phyloP scores from a whole-genome alignment of 192 early-diverging fungal genomes.

The Oehlia diaphana region DNA sequence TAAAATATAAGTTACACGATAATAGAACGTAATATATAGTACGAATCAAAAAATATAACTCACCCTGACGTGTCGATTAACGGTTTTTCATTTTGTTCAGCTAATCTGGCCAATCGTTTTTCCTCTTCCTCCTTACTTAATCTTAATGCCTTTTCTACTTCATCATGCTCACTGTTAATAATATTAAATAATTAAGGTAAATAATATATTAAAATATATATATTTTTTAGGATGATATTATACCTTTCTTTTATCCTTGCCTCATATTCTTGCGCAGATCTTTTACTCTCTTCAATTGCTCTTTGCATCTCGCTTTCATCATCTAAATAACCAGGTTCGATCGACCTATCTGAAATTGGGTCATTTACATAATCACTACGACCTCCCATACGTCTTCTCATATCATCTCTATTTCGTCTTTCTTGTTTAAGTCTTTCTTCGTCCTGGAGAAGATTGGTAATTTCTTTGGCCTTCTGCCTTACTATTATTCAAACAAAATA shows the following conservation, averaged over 20 bases:
- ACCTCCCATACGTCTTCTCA: conserved; percentile 63
- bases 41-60: conserved; percentile 27
- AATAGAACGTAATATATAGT: neutral
- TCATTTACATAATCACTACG: conserved; percentile 33
- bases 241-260: conserved; percentile 34
- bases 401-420: conserved; percentile 64
- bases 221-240: neutral
- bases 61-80: conserved; percentile 38
- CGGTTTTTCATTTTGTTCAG: conserved; percentile 39
- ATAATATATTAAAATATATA: neutral
- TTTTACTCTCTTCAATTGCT: conserved; percentile 84
- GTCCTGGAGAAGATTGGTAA: conserved; percentile 79
- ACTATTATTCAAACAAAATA: conserved; percentile 55
- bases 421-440: conserved; percentile 75
- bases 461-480: conserved; percentile 89
- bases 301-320: conserved; percentile 80
- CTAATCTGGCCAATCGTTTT: conserved; percentile 31
- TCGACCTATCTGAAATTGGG: conserved; percentile 27
- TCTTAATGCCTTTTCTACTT: conserved; percentile 44
- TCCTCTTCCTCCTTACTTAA: conserved; percentile 49
- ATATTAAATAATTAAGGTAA: neutral
- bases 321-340: conserved; percentile 53
- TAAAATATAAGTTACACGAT: neutral
- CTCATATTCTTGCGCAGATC: conserved; percentile 51
- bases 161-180: conserved; percentile 37